phyloP scores from a whole-genome alignment of 164 flowering plant species.

The Tetrastigma voinierianum region DNA sequence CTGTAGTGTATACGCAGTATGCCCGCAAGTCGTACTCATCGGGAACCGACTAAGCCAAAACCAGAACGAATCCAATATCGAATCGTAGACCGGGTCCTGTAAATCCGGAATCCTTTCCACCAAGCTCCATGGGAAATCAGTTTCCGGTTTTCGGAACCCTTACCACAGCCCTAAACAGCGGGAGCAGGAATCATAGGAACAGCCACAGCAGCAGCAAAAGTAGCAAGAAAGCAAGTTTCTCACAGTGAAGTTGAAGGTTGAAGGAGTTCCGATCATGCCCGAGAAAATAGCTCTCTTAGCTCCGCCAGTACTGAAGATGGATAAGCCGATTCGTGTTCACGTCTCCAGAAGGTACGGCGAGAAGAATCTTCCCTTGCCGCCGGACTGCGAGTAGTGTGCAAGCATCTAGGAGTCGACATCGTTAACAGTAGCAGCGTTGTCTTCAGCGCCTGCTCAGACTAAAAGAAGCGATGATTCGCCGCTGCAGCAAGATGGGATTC shows the following conservation, averaged over 20 bases:
- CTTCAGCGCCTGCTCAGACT: constrained; percentile 18
- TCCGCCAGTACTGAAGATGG: constrained; percentile 43
- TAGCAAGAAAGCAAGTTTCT: constrained; percentile 34
- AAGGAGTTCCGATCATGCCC: constrained; percentile 66
- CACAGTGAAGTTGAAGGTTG: constrained; percentile 73
- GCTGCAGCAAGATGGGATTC: constrained; percentile 82
- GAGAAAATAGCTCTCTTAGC: constrained; percentile 47
- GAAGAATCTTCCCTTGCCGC: constrained; percentile 28
- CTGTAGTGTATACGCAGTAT: too few species aligned
- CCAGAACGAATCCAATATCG: too few species aligned
- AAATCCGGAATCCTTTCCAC: too few species aligned
- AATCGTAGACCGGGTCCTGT: too few species aligned
- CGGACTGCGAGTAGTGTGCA: constrained; percentile 60
- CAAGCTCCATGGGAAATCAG: constrained; percentile 31
- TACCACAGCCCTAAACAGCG: constrained; percentile 1
- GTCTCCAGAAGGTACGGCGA: constrained; percentile 60
- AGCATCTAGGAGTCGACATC: constrained; percentile 82
- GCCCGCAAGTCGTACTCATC: too few species aligned
- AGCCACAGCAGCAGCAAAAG: constrained; percentile 3
- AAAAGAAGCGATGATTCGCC: constrained; percentile 75
- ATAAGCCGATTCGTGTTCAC: constrained; percentile 71
- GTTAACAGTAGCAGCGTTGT: constrained; percentile 40
- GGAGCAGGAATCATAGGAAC: neutral
- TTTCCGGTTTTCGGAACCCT: constrained; percentile 32
- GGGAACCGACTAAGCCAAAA: too few species aligned